Evolutionary conservation across 768 basidiomycete genomes (phyloP), one percentile per base, ranked within the genome.

Genomic region (Macrolepiota albuminosa): DNA sequence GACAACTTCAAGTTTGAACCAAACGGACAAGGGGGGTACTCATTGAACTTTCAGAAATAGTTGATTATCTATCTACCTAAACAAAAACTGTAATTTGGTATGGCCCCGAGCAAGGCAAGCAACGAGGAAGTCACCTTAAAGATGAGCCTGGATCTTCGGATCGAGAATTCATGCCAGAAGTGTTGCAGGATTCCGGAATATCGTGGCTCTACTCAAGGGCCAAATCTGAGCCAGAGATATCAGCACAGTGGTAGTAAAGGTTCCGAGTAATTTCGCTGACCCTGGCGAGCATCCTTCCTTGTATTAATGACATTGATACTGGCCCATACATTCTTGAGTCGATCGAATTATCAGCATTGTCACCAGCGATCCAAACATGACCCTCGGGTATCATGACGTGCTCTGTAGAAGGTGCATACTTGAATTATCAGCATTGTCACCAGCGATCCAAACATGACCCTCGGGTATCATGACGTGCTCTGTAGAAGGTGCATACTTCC

Each of bases 1-100:
- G 88, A 98, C 69, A 98, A 96, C 75, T 98, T 98, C 82, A 90
- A 98, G 75, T 93, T 99, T 67, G 87, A 87, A 61, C 93, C 93
- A 18, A 95, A 96, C 63, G 92, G 88, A 6, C 87, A 94, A 62
- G 96, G 96, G n/a, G 94, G 96, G 0, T 98, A 98, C 76, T 91
- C 89, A 0, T 85, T 98, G 83, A 91, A 91, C 67, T 97, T 98
- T 69, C 77, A 76, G 48, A 81, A 71, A 66, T 87, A 79, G 56
- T 24, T 45, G 24, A 36, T 37, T 33, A 42, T 31, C 11, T n/a
- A n/a, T n/a, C 11, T 45, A 49, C 40, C 13, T 34, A 8, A n/a
- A 49, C 8, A 24, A 10, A 18, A 42, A 14, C 21, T 34, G 11
- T 16, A 24, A 5, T 29, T 18, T 46, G 31, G 14, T 40, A 21